A percentile compares a stretch with the other conserved stretches of the same genome.
Evolutionary conservation across 306 rosid species (phyloP).

Genomic region (Rosa persica): DNA sequence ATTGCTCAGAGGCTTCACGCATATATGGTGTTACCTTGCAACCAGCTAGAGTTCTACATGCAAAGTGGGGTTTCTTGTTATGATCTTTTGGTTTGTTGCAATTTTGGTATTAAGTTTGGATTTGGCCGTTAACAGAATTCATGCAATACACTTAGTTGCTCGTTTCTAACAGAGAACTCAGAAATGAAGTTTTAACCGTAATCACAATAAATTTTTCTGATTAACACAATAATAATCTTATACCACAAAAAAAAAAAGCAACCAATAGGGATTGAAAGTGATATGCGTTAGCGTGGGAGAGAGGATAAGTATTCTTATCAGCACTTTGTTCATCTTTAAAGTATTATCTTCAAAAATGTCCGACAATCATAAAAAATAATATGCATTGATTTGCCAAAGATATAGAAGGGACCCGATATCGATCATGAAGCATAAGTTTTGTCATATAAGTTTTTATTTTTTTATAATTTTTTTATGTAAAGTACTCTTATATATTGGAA

Average conservation of each 20-base stretch:
- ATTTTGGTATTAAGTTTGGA: no score
- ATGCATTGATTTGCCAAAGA: neutral
- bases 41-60: no score
- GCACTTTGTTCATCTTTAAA: neutral
- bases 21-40: no score
- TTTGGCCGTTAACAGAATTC: no score
- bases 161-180: neutral
- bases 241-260: neutral
- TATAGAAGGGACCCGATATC: neutral
- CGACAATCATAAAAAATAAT: neutral
- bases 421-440: neutral
- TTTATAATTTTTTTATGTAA: neutral
- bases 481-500: neutral
- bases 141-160: neutral
- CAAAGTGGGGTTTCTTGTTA: no score
- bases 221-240: neutral
- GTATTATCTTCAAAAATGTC: neutral
- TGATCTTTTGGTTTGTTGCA: no score
- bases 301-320: neutral
- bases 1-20: neutral
- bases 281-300: neutral
- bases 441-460: neutral
- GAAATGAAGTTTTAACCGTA: neutral
- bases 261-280: neutral
- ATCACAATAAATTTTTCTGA: neutral